phyloP scores from a whole-genome alignment of 2,329 filamentous ascomycete species.

The Hortaea werneckii region DNA sequence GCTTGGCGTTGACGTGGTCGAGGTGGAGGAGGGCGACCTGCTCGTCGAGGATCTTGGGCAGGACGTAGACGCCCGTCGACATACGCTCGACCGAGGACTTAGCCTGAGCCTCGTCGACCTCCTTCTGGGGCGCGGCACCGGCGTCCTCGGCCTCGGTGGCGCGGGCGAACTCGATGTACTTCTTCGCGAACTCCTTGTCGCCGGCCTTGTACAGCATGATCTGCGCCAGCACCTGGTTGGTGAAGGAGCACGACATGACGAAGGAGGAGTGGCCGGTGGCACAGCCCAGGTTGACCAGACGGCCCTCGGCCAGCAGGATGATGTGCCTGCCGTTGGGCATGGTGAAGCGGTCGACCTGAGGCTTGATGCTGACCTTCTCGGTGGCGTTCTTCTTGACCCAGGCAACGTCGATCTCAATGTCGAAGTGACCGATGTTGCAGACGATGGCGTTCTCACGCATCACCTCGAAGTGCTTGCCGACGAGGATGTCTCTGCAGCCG shows the following conservation, averaged over 20 bases:
- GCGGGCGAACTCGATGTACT: constrained; percentile 86
- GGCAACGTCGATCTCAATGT: constrained; percentile 98
- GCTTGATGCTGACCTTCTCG: constrained; percentile 97
- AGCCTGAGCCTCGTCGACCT: constrained; percentile 38
- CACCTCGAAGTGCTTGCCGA: constrained; percentile 80
- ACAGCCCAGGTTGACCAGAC: constrained; percentile 98
- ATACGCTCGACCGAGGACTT: constrained; percentile 56
- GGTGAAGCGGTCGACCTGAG: constrained; percentile 95
- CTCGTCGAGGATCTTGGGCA: constrained; percentile 98
- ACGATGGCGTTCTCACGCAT: constrained; percentile 98
- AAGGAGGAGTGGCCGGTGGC: constrained; percentile 98
- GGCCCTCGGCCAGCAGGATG: constrained; percentile 96
- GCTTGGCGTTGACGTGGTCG: constrained; percentile 85
- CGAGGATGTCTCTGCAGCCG: constrained; percentile 95
- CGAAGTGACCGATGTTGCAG: constrained; percentile 99
- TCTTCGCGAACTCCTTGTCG: constrained; percentile 77
- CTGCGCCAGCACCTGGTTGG: constrained; percentile 99
- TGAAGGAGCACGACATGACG: constrained; percentile 99
- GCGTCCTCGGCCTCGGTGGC: constrained; percentile 24
- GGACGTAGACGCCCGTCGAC: constrained; percentile 83
- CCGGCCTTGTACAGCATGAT: constrained; percentile 95
- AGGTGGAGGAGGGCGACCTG: constrained; percentile 94
- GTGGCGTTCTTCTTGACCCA: constrained; percentile 97
- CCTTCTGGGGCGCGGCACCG: constrained; percentile 17
- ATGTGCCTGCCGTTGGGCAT: constrained; percentile 93